Percentiles rank a stretch among this genome's conserved stretches.
Conservation (phyloP, 2,329 filamentous ascomycete species). For the Cladosporium sp. region DNA sequence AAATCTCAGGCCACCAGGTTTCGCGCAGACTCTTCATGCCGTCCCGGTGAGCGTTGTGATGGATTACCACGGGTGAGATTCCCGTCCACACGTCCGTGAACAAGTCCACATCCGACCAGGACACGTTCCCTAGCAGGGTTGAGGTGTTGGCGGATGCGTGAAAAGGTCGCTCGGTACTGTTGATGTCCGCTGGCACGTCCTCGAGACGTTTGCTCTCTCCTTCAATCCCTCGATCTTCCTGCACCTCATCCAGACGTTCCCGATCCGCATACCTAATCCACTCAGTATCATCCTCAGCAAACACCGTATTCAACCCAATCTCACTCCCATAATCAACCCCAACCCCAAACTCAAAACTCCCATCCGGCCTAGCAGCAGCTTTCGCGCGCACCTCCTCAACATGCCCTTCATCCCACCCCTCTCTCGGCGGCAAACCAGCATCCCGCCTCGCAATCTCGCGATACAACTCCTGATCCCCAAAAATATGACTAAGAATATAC, state of each 20-base stretch:
- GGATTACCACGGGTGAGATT: slow-evolving; percentile 23
- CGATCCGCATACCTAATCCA: slow-evolving; percentile 22
- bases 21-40: slow-evolving; percentile 18
- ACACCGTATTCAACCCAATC: slow-evolving; percentile 24
- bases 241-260: slow-evolving; percentile 15
- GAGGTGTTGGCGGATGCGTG: slow-evolving; percentile 21
- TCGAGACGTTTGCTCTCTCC: slow-evolving; percentile 14
- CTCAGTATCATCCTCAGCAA: slow-evolving; percentile 25
- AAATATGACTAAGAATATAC: slow-evolving; percentile 30
- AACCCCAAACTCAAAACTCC: slow-evolving; percentile 31
- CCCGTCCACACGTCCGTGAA: slow-evolving; percentile 25
- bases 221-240: slow-evolving; percentile 12
- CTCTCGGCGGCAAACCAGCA: slow-evolving; percentile 18
- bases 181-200: slow-evolving; percentile 21
- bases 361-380: slow-evolving; percentile 38
- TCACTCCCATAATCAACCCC: slow-evolving; percentile 27
- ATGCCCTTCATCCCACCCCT: slow-evolving; percentile 14
- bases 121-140: slow-evolving; percentile 14
- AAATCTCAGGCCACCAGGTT: slow-evolving; percentile 23
- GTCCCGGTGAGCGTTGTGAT: slow-evolving; percentile 23
- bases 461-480: slow-evolving; percentile 30
- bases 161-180: slow-evolving; percentile 19
- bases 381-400: slow-evolving; percentile 22
- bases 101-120: slow-evolving; percentile 21
- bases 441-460: slow-evolving; percentile 36